Evolutionary conservation across 495 filamentous ascomycete genomes (phyloP).

Genomic region (Neurospora hispaniola): DNA sequence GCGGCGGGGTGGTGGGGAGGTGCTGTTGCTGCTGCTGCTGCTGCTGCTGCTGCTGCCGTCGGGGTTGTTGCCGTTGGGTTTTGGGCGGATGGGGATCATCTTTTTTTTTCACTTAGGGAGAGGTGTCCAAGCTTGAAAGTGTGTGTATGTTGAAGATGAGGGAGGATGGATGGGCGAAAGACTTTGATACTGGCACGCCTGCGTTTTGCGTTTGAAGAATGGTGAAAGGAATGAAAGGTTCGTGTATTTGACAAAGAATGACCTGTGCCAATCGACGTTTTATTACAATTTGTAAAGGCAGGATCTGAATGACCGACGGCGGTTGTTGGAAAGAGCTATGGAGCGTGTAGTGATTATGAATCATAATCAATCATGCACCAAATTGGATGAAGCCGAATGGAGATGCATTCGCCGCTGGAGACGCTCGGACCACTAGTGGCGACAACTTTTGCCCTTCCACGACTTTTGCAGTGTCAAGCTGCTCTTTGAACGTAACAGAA

Average conservation of each 20-base stretch:
- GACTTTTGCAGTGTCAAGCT: neutral
- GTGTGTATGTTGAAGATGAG: neutral
- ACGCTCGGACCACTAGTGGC: neutral
- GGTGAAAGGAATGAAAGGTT: neutral
- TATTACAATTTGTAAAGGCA: neutral
- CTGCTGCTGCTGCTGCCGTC: neutral
- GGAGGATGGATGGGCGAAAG: too few species aligned
- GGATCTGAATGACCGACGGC: neutral
- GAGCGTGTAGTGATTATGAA: neutral
- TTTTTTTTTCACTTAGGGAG: neutral
- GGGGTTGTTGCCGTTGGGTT: neutral
- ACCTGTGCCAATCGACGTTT: neutral
- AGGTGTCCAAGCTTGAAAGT: neutral
- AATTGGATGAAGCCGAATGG: neutral
- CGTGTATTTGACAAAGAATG: neutral
- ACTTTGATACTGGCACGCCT: too few species aligned
- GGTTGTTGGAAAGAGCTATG: neutral
- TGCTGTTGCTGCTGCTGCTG: neutral
- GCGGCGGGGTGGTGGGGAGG: conserved; percentile 1
- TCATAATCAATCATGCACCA: neutral
- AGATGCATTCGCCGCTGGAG: neutral
- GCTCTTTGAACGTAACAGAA: too few species aligned
- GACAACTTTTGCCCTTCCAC: neutral
- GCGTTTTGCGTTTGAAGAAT: too few species aligned
- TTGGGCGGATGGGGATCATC: conserved; percentile 20